Base-by-base conservation (phyloP, 371 early-diverging fungal species). In the Coemansia sp. region DNA sequence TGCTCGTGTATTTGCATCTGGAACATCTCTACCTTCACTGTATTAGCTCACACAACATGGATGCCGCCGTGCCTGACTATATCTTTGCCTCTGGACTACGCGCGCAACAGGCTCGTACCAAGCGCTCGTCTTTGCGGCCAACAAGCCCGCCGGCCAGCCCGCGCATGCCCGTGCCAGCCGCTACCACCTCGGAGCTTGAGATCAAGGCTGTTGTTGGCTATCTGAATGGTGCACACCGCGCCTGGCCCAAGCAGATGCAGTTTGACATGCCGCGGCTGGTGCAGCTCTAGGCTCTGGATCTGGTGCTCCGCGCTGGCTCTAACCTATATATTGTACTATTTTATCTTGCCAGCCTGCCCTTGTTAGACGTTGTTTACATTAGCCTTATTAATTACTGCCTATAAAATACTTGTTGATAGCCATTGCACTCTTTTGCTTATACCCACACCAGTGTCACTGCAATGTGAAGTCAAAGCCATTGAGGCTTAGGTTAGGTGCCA, bases 171-270 rank as follows among this genome's bases (percentile, higher is more conserved):
- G 39, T 40, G 30, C 45, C 65, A 40, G 40, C 49, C 41, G 11
- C 45, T 35, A 30, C 31, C 71, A 47, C 20, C 20, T 20, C 20
- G 43, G 56, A 55, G 14, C 16, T 56, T 14, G 76, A 71, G 38
- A 66, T 76, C 55, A 76, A 76, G 47, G 47, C 67, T 0, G 63
- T 76, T 6, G 35, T 76, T 9, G 72, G 76, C 48, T 53, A 71
- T 16, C 47, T 76, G n/a, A 57, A 70, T 11, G 55, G 59, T 12
- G 66, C 67, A 12, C 66, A 60, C 60, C 63, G 67, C 8, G 66
- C 71, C n/a, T 76, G 76, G 76, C 76, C 76, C 4, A 39, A 50
- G 40, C 72, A 60, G 52, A 63, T 70, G 67, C 72, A 67, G 64
- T 66, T 70, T 39, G 76, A 76, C 45, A 38, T 66, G 54, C 76